Evolutionary conservation across 1,284 basidiomycete genomes (phyloP).

Genomic region (Malassezia globosa): DNA sequence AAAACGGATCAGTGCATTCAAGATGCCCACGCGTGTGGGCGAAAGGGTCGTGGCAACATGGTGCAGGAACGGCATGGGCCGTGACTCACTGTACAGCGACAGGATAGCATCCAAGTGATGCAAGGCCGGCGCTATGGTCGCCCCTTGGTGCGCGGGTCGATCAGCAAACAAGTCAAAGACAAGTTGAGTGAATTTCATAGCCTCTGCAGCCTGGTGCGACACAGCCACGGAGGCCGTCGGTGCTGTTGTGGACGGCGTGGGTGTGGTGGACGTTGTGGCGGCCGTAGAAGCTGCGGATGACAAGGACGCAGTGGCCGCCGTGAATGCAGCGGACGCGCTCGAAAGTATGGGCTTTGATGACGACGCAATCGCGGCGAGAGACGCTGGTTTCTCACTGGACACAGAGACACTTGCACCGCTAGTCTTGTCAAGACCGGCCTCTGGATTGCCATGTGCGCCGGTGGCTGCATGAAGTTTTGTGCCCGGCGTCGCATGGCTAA

Average conservation of each 20-base stretch:
- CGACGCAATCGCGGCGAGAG: background rate
- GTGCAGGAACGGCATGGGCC: constrained; percentile 40
- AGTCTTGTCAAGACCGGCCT: no score
- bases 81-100: constrained; percentile 27
- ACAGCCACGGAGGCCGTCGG: no score
- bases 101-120: constrained; percentile 21
- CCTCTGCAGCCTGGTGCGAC: no score
- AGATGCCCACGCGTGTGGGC: constrained; percentile 26
- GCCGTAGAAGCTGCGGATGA: no score
- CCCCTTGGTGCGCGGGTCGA: constrained; percentile 1
- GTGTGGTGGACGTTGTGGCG: no score
- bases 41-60: constrained; percentile 30
- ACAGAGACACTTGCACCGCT: no score
- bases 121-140: constrained; percentile 8
- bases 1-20: constrained; percentile 37
- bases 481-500: no score
- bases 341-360: constrained; percentile 22
- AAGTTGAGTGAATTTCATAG: background rate
- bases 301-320: no score
- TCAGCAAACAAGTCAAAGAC: background rate
- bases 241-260: no score
- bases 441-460: no score
- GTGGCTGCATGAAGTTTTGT: no score
- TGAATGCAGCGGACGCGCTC: background rate
- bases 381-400: no score